A percentile compares a stretch with the other conserved stretches of the same genome.
Conservation (phyloP, 192 early-diverging fungal species). For the Thamnidium elegans region DNA sequence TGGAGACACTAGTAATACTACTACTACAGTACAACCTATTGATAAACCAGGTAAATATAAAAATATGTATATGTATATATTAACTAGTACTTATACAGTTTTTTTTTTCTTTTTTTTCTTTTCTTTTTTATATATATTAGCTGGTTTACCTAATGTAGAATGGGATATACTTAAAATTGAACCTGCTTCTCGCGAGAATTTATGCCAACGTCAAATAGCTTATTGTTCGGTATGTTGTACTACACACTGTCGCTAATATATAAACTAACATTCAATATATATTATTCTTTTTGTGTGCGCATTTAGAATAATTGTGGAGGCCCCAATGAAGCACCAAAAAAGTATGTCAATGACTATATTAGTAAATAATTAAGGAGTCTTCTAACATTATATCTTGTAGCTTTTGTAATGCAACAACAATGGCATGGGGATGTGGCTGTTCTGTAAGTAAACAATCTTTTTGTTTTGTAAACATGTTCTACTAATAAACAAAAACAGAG, state of each 20-base stretch:
- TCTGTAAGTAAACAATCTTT: conserved; percentile 16
- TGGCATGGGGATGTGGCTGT: conserved; percentile 32
- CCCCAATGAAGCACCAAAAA: conserved; percentile 17
- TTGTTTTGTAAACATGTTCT: background rate
- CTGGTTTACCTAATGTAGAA: conserved; percentile 15
- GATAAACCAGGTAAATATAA: too few relatives aligned
- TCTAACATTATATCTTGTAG: conserved; percentile 1
- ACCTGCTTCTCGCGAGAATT: conserved; percentile 18
- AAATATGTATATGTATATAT: too few relatives aligned
- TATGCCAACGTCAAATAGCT: conserved; percentile 25
- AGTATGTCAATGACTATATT: conserved; percentile 15
- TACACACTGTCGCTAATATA: too few relatives aligned
- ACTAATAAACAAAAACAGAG: conserved; percentile 5
- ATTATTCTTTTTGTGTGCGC: too few relatives aligned
- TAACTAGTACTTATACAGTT: too few relatives aligned
- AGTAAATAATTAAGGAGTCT: background rate
- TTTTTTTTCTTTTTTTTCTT: background rate
- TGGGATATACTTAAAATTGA: conserved; percentile 30
- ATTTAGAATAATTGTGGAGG: conserved; percentile 29
- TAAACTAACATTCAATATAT: too few relatives aligned
- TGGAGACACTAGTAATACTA: too few relatives aligned
- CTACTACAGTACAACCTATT: too few relatives aligned
- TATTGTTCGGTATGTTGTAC: conserved; percentile 28
- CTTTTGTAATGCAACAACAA: conserved; percentile 31
- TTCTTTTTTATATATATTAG: too few relatives aligned